These are phyloP conservation scores for Lentinula raphanica DNA, from an alignment of 768 basidiomycete genomes.

Conservation along the genomic window DNA sequence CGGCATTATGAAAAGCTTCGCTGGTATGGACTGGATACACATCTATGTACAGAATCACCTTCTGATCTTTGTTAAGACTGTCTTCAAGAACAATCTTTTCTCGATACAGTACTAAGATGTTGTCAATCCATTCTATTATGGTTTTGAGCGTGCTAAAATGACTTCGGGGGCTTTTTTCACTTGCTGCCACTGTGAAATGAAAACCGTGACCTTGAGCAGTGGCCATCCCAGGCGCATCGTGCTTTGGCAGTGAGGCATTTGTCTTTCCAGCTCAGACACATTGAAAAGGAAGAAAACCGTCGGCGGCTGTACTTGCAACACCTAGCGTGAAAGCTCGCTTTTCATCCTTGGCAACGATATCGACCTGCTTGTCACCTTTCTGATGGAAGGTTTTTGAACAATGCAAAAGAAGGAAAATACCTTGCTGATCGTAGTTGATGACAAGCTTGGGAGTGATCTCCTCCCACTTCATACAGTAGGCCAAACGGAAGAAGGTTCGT, in stretches of 20 bases:
- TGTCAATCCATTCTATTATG: constrained; percentile 19
- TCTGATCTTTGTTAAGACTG: constrained; percentile 14
- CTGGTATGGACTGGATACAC: constrained; percentile 24
- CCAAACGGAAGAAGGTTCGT: constrained; percentile 7
- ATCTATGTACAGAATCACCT: constrained; percentile 19
- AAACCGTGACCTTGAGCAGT: constrained; percentile 13
- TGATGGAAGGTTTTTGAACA: constrained; percentile 8
- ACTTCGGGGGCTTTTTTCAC: constrained; percentile 15
- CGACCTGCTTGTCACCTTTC: constrained; percentile 14
- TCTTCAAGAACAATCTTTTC: constrained; percentile 7
- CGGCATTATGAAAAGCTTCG: constrained; percentile 15
- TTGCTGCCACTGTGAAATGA: constrained; percentile 14
- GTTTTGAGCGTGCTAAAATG: constrained; percentile 24
- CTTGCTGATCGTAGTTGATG: constrained; percentile 16
- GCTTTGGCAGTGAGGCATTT: constrained; percentile 13
- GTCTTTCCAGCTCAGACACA: constrained; percentile 22
- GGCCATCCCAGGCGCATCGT: constrained; percentile 8
- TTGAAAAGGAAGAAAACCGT: constrained; percentile 27
- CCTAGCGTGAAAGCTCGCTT: constrained; percentile 20
- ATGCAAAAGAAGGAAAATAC: constrained; percentile 5
- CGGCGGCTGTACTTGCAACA: constrained; percentile 19
- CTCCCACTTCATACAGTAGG: constrained; percentile 6
- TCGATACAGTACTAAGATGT: constrained; percentile 13
- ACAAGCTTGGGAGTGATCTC: constrained; percentile 10
- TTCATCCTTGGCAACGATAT: constrained; percentile 16